Evolutionary conservation across 2,329 filamentous ascomycete species (phyloP).

Genomic region (Alternaria sp.): DNA sequence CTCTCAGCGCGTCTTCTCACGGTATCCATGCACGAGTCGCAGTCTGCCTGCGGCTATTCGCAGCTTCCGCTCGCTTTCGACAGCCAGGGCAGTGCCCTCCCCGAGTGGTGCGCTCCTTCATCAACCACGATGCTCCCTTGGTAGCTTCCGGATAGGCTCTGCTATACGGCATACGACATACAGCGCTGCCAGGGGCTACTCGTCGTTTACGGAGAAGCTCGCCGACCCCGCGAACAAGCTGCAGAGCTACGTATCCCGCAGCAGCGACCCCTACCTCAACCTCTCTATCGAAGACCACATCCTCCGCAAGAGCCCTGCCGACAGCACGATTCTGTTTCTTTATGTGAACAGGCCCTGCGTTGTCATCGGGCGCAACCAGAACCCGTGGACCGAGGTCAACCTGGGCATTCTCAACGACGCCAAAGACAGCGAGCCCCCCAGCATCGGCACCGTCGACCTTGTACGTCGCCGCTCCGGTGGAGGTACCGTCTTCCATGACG

Average conservation of each 20-base stretch:
- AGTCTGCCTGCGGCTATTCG: not conserved
- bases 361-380: conserved; percentile 95
- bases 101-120: not conserved
- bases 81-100: conserved; percentile 6
- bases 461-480: conserved; percentile 88
- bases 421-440: conserved; percentile 49
- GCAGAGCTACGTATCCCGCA: conserved; percentile 60
- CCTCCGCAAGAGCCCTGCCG: conserved; percentile 73
- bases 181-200: conserved; percentile 18
- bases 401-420: conserved; percentile 64
- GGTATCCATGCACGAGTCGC: not conserved
- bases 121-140: not conserved
- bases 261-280: conserved; percentile 82
- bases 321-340: conserved; percentile 81
- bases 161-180: not conserved
- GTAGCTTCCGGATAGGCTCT: conserved; percentile 1
- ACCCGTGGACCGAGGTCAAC: conserved; percentile 93
- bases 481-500: conserved; percentile 92
- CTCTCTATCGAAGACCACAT: conserved; percentile 94
- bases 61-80: not conserved
- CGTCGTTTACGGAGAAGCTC: conserved; percentile 44
- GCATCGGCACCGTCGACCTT: conserved; percentile 63
- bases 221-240: conserved; percentile 47
- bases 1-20: conserved; percentile 1
- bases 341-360: conserved; percentile 89